Base-by-base conservation (phyloP, 2,329 filamentous ascomycete species). In the Fusarium ambrosium region DNA sequence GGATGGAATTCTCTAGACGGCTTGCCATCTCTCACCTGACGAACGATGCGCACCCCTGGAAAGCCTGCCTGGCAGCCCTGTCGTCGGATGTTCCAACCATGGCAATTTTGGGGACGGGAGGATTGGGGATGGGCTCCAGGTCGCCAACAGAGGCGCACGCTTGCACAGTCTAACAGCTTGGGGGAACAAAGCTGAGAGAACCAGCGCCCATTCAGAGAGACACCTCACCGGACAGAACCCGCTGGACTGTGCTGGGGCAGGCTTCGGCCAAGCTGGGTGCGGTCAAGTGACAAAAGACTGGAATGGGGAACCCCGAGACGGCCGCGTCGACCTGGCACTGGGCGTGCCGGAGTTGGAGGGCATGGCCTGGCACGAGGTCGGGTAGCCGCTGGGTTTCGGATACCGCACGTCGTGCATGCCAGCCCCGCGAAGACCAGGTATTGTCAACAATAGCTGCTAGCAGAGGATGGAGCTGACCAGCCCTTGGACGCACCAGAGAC, bases 281-380 rank as follows among this genome's bases (percentile, higher is more conserved):
- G 69, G 77, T 79, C 77, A 79, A 76, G 75, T 78, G 77, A 79
- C 68, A 45, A 55, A 32, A 58, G 64, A 62, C 66, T 78, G 76
- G 77, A 79, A 79, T 76, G 76, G 74, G 53, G 72, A 72, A 70
- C 60, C 60, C 73, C 70, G 73, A 78, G 66, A 71, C 53, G 60
- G 45, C 73, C 69, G 74, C 68, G 55, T 41, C 41, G 61, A 69
- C 61, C 64, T 73, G 43, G 32, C 76, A 79, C 77, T 79, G 77
- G 76, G 77, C 58, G 68, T 39, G 56, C 45, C 24, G 51, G 76
- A 69, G 77, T 43, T 62, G 58, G 67, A 59, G 45, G 62, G 68
- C 51, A 32, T 39, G 51, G 43, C 32, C 29, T 48, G 22, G 59
- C 76, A 77, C 71, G 48, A 41, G 59, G 32, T 36, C 55, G 72